Percentiles rank a stretch among this genome's conserved stretches.
phyloP scores from a whole-genome alignment of 2,329 filamentous ascomycete genomes.

The Aspergillus ustus region DNA sequence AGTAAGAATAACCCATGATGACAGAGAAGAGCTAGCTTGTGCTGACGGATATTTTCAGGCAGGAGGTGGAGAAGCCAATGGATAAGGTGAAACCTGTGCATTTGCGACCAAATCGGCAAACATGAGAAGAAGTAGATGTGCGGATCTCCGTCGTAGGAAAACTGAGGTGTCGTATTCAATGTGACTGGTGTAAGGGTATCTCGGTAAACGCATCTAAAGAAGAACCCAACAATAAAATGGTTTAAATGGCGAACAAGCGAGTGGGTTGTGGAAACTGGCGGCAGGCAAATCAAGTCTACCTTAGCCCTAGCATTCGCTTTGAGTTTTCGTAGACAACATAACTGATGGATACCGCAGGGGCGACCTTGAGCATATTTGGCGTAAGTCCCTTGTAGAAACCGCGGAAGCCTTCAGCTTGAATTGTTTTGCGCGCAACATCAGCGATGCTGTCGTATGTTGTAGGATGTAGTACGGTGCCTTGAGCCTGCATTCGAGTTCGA shows the following conservation, averaged over 20 bases:
- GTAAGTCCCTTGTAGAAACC: slow-evolving; percentile 95
- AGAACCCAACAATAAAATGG: slow-evolving; percentile 21
- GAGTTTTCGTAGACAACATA: slow-evolving; percentile 93
- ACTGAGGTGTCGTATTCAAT: slow-evolving; percentile 22
- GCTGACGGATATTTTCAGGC: slow-evolving; percentile 7
- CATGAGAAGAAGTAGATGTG: slow-evolving; percentile 14
- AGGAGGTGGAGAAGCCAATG: background rate
- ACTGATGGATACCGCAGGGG: slow-evolving; percentile 92
- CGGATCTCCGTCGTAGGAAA: slow-evolving; percentile 20
- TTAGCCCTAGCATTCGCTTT: slow-evolving; percentile 69
- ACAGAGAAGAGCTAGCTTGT: slow-evolving; percentile 8
- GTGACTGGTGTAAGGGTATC: slow-evolving; percentile 38
- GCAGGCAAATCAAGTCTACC: slow-evolving; percentile 34
- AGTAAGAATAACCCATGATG: background rate
- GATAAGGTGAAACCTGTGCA: slow-evolving; percentile 8
- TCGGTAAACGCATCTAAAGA: slow-evolving; percentile 32
- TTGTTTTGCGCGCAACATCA: slow-evolving; percentile 84
- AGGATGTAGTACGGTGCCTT: slow-evolving; percentile 90
- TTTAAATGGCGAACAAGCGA: slow-evolving; percentile 10
- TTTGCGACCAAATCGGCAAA: slow-evolving; percentile 8
- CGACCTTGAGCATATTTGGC: slow-evolving; percentile 94
- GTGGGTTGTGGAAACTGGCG: background rate
- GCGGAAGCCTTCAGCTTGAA: slow-evolving; percentile 78
- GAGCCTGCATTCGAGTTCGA: slow-evolving; percentile 87
- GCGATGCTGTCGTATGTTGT: slow-evolving; percentile 87